These are phyloP conservation scores for Penicillium sp. DNA, from an alignment of 2,329 filamentous ascomycete genomes.

Conservation along the genomic window DNA sequence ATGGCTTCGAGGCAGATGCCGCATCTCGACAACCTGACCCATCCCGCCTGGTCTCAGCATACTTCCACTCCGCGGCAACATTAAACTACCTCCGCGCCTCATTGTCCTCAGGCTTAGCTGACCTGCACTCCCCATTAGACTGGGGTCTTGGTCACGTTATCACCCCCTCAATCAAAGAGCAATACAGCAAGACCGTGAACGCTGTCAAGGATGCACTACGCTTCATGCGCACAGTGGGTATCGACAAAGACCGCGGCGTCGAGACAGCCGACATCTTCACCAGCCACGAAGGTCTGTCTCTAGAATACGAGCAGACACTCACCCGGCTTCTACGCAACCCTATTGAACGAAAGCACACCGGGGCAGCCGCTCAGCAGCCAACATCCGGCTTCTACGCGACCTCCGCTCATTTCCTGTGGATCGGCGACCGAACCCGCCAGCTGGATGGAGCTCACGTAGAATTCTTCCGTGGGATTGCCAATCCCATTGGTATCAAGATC, in stretches of 20 bases:
- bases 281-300: conserved; percentile 87
- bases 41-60: conserved; percentile 79
- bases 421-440: conserved; percentile 93
- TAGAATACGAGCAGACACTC: conserved; percentile 90
- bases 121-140: conserved; percentile 88
- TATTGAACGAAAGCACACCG: conserved; percentile 19
- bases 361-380: conserved; percentile 34
- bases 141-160: conserved; percentile 92
- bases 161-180: conserved; percentile 76
- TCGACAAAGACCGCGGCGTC: conserved; percentile 78
- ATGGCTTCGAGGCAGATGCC: conserved; percentile 68
- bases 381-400: conserved; percentile 78
- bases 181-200: conserved; percentile 80
- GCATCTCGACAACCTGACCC: conserved; percentile 81
- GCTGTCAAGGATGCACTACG: conserved; percentile 88
- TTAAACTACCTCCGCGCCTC: conserved; percentile 89
- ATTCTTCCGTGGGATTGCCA: conserved; percentile 94
- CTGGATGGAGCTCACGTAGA: conserved; percentile 92
- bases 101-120: conserved; percentile 83
- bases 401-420: conserved; percentile 96
- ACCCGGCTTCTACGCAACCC: conserved; percentile 67
- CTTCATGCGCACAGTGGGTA: conserved; percentile 92
- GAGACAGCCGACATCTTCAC: conserved; percentile 95
- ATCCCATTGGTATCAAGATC: conserved; percentile 95
- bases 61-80: conserved; percentile 93